phyloP scores from a whole-genome alignment of 192 early-diverging fungal species.

The Dissophora ornata region DNA sequence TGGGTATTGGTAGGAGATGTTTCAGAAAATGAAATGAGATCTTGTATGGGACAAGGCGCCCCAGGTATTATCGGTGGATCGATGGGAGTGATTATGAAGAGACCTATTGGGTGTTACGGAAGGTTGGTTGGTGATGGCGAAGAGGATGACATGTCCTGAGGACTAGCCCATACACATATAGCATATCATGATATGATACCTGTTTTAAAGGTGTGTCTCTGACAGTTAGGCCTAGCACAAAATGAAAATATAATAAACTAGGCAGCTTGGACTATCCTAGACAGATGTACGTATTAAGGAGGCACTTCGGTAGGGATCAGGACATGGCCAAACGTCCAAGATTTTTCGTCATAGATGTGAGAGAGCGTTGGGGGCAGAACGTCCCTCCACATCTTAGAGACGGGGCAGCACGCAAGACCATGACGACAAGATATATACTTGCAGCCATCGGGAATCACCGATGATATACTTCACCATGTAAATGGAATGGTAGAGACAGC shows the following conservation, averaged over 20 bases:
- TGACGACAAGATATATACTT: background rate
- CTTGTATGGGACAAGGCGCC: conserved; percentile 6
- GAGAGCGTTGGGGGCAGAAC: background rate
- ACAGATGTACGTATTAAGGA: background rate
- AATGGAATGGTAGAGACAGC: no score
- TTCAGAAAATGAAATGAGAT: background rate
- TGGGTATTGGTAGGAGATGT: conserved; percentile 15
- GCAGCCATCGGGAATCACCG: background rate
- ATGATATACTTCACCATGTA: no score
- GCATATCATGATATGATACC: no score
- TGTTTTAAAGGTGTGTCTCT: no score
- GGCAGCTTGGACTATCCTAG: background rate
- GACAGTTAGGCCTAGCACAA: no score
- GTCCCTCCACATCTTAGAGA: conserved; percentile 3
- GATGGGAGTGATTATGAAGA: conserved; percentile 36
- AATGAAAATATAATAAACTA: no score
- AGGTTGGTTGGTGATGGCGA: conserved; percentile 32
- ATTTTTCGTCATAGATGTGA: background rate
- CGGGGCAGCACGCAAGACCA: background rate
- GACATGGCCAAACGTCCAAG: no score
- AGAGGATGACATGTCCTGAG: conserved; percentile 15
- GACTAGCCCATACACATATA: background rate
- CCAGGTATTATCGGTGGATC: conserved; percentile 34
- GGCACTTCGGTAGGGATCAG: background rate
- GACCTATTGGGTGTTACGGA: conserved; percentile 33